Evolutionary conservation across 1,284 basidiomycete species (phyloP), one percentile per base, ranked within the genome.

Genomic region (Sparassis latifolia): DNA sequence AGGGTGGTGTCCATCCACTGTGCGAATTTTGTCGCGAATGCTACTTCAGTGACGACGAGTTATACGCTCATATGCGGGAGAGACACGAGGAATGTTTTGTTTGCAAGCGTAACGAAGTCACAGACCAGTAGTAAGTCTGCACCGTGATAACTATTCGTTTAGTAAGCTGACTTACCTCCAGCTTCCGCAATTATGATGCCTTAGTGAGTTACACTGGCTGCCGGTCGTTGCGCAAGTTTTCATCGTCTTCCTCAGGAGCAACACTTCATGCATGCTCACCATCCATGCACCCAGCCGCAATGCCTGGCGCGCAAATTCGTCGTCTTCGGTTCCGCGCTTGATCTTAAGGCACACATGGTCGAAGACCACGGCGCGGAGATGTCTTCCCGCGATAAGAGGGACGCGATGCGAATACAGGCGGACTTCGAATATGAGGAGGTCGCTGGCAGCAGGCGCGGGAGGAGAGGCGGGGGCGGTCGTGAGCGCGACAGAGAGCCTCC

Each of bases 81-180:
- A 75, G 74, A 44, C 96, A 99, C 70, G 96, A 99, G 66, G 95
- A 99, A 64, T 99, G 97, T 66, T 97, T 97, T 62, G 73, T 99
- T 32, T 99, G 97, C 70, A 91, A 91, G 64, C 75, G 84, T 37
- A 79, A 84, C 50, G 92, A 86, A 3, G 64, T 92, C 43, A 74
- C 79, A 54, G 83, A 94, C 66, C 84, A 93, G 71, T 94, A 96
- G 89, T 96, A 65, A 67, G 89, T 81, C 3, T 56, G n/a, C 44
- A 31, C 32, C 20, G 20, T 20, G 30, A 39, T 47, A 33, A 40
- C 28, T 49, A 10, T 43, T 30, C 27, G 9, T 30, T 38, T 31
- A 38, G 48, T 50, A 30, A 10, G 1, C 45, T 59, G 28, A 52
- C 37, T 4, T 5, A 27, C 51, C 27, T 41, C 0, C 51, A 93